phyloP scores from a whole-genome alignment of 2,329 filamentous ascomycete genomes.

The Lojkania enalia region DNA sequence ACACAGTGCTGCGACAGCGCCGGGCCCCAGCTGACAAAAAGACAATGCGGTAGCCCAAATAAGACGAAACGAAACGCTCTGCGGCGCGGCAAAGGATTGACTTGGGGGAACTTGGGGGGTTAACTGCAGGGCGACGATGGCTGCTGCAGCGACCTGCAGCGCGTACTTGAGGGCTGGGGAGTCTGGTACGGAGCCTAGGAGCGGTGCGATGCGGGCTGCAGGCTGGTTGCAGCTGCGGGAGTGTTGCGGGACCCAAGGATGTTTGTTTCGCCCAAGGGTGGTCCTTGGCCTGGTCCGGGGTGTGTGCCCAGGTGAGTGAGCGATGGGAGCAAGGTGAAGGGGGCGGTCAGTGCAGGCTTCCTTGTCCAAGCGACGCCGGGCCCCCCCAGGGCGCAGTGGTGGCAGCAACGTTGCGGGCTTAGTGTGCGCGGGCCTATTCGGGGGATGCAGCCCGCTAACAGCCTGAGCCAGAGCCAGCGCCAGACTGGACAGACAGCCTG shows the following conservation, averaged over 20 bases:
- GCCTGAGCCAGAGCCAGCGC: too few species aligned
- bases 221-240: slow-evolving; percentile 35
- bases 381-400: slow-evolving; percentile 6
- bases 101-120: slow-evolving; percentile 10
- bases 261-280: slow-evolving; percentile 34
- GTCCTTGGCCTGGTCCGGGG: slow-evolving; percentile 1
- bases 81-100: slow-evolving; percentile 21
- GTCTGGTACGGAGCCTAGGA: slow-evolving; percentile 13
- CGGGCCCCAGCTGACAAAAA: slow-evolving; percentile 34
- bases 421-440: slow-evolving; percentile 10
- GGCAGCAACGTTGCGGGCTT: slow-evolving; percentile 15
- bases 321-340: slow-evolving; percentile 1
- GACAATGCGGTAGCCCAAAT: slow-evolving; percentile 25
- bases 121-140: slow-evolving; percentile 38
- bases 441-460: slow-evolving; percentile 17
- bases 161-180: slow-evolving; percentile 37
- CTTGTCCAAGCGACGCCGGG: slow-evolving; percentile 19
- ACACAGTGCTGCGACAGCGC: slow-evolving; percentile 18
- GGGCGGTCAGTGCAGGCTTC: slow-evolving; percentile 4
- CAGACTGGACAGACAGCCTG: too few species aligned
- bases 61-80: slow-evolving; percentile 21
- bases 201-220: slow-evolving; percentile 41
- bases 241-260: slow-evolving; percentile 23
- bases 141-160: slow-evolving; percentile 34
- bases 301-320: slow-evolving; percentile 1